Conservation (phyloP, 257 asterid species). For the Fraxinus pennsylvanica region DNA sequence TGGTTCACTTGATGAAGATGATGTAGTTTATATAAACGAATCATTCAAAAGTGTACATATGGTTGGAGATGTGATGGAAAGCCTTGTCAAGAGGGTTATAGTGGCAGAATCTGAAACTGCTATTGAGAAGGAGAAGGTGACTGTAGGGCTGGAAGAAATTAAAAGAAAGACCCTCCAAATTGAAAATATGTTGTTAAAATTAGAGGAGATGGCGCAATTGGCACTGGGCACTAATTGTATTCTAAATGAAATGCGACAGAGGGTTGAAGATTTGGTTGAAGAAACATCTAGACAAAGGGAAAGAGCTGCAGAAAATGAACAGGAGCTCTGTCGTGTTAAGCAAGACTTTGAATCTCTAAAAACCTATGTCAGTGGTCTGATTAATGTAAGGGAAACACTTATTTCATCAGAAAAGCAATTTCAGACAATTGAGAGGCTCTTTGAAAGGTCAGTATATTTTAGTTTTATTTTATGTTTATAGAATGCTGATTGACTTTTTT, state of each 20-base stretch:
- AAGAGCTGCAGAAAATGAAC: conserved; percentile 93
- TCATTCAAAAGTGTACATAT: conserved; percentile 68
- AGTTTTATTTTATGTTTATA: neutral
- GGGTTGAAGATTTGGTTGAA: conserved; percentile 97
- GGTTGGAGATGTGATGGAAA: conserved; percentile 90
- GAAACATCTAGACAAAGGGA: conserved; percentile 94
- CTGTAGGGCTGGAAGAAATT: conserved; percentile 75
- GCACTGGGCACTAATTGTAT: conserved; percentile 71
- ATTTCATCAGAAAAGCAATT: conserved; percentile 96
- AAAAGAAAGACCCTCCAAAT: conserved; percentile 66
- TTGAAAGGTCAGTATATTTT: conserved; percentile 75
- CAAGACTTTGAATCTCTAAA: conserved; percentile 88
- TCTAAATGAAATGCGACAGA: conserved; percentile 83
- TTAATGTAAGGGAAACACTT: conserved; percentile 94
- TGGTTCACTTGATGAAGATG: conserved; percentile 61
- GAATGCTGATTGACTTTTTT: neutral
- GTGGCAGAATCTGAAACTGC: conserved; percentile 90
- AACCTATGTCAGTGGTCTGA: conserved; percentile 81
- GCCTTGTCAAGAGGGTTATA: conserved; percentile 77
- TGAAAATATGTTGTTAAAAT: conserved; percentile 74
- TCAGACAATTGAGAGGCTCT: conserved; percentile 90
- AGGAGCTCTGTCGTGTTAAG: conserved; percentile 91
- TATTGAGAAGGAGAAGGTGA: conserved; percentile 71
- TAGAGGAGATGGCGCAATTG: conserved; percentile 92
- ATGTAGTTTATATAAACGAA: conserved; percentile 62